Conservation (phyloP, 352 stramenopile genomes). For the Globisporangium carolinianum region DNA sequence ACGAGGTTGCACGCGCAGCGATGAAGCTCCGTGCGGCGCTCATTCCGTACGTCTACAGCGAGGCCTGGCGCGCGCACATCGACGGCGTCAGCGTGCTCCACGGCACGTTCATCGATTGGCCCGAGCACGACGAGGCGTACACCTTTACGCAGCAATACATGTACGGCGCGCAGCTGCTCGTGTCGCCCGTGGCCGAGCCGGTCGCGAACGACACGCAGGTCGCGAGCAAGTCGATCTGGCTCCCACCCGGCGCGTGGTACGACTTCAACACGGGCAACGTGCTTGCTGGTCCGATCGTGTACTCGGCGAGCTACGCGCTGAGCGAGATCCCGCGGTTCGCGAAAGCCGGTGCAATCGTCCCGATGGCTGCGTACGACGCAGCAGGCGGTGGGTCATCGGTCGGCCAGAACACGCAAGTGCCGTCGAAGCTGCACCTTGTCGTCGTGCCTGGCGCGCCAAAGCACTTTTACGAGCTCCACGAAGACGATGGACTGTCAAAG, state of each 20-base stretch:
- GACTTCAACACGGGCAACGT: slow-evolving; percentile 20
- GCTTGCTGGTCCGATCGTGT: slow-evolving; percentile 16
- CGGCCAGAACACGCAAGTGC: slow-evolving; percentile 12
- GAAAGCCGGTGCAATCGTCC: slow-evolving; percentile 23
- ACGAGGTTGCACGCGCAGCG: slow-evolving; percentile 19
- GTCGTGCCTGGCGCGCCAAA: slow-evolving; percentile 13
- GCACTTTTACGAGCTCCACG: slow-evolving; percentile 18
- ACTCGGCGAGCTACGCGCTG: slow-evolving; percentile 18
- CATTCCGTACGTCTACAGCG: slow-evolving; percentile 44
- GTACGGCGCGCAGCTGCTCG: slow-evolving; percentile 30
- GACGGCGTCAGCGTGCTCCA: slow-evolving; percentile 26
- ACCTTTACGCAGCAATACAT: slow-evolving; percentile 29
- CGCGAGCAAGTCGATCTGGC: slow-evolving; percentile 23
- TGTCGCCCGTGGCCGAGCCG: slow-evolving; percentile 29
- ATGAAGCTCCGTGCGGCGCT: slow-evolving; percentile 25
- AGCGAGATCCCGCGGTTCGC: slow-evolving; percentile 25
- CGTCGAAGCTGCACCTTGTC: slow-evolving; percentile 14
- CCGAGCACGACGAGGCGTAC: slow-evolving; percentile 30
- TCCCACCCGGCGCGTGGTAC: slow-evolving; percentile 41
- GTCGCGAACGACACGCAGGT: slow-evolving; percentile 18
- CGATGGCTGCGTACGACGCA: slow-evolving; percentile 1
- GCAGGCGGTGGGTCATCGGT: slow-evolving; percentile 9
- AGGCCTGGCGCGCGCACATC: slow-evolving; percentile 18
- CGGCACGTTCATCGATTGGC: slow-evolving; percentile 35
- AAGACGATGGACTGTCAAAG: slow-evolving; percentile 26